A percentile compares a stretch with the other conserved stretches of the same genome.
These are phyloP conservation scores for Alternaria infectoria DNA, from an alignment of 2,329 filamentous ascomycete species.

Conservation along the genomic window DNA sequence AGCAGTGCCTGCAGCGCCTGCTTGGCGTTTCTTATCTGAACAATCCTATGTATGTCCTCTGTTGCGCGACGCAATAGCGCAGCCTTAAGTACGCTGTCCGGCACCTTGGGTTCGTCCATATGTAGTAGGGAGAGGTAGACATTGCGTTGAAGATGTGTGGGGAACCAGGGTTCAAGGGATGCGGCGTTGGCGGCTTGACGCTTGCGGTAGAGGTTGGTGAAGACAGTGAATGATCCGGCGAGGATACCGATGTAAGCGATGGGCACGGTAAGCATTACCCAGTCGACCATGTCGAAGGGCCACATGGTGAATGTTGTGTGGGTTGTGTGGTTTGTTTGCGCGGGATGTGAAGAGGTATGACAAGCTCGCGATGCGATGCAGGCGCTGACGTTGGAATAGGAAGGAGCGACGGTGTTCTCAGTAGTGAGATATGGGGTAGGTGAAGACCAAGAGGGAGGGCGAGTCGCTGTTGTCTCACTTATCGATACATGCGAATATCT, in stretches of 20 bases:
- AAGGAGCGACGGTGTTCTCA: constrained; percentile 27
- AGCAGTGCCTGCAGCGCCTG: constrained; percentile 82
- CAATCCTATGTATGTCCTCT: constrained; percentile 90
- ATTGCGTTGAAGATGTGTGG: constrained; percentile 86
- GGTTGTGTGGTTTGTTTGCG: constrained; percentile 4
- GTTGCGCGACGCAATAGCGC: constrained; percentile 87
- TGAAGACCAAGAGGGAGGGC: constrained; percentile 8
- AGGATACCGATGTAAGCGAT: constrained; percentile 90
- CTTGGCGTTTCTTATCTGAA: constrained; percentile 87
- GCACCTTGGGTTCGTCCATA: constrained; percentile 73
- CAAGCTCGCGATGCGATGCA: neutral
- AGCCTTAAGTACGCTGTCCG: constrained; percentile 84
- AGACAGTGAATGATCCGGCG: constrained; percentile 85
- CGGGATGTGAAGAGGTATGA: neutral
- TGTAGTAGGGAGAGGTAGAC: constrained; percentile 93
- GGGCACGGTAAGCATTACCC: constrained; percentile 84
- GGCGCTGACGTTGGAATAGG: neutral
- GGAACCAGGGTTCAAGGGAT: constrained; percentile 93
- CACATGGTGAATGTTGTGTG: constrained; percentile 33
- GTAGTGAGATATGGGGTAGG: constrained; percentile 1
- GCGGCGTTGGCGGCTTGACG: constrained; percentile 81
- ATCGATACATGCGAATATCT: constrained; percentile 30
- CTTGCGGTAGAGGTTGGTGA: constrained; percentile 91
- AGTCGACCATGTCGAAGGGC: constrained; percentile 66
- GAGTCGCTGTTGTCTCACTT: constrained; percentile 12